Evolutionary conservation across 495 filamentous ascomycete genomes (phyloP).

Genomic region (Aspergillus hancockii): DNA sequence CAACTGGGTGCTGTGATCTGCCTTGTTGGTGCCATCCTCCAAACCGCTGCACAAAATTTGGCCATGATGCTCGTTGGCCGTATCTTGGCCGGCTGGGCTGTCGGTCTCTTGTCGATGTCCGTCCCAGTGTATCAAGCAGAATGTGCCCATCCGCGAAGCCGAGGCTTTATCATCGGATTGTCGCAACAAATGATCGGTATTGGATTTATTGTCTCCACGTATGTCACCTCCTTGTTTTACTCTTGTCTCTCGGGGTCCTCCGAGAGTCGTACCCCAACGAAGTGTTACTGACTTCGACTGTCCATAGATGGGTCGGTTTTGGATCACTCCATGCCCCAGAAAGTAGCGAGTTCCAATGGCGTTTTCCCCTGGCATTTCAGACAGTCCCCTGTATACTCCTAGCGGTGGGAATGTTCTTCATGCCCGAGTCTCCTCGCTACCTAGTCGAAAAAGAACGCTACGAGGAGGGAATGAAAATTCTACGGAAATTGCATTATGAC

Average conservation of each 20-base stretch:
- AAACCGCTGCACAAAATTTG: slow-evolving; percentile 52
- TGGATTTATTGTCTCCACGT: slow-evolving; percentile 53
- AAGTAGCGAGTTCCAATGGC: slow-evolving; percentile 52
- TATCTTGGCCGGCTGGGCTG: slow-evolving; percentile 61
- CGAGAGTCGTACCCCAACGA: no score
- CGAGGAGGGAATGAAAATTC: slow-evolving; percentile 46
- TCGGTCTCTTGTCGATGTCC: slow-evolving; percentile 59
- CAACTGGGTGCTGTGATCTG: slow-evolving; percentile 57
- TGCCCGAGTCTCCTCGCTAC: slow-evolving; percentile 57
- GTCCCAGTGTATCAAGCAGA: slow-evolving; percentile 62
- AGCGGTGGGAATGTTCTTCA: slow-evolving; percentile 49
- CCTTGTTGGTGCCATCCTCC: slow-evolving; percentile 55
- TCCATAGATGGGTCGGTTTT: slow-evolving; percentile 56
- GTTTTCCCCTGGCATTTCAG: slow-evolving; percentile 57
- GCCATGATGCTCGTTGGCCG: slow-evolving; percentile 63
- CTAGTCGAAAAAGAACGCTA: slow-evolving; percentile 51
- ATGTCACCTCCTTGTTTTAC: slow-evolving; percentile 13
- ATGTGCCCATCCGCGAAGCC: slow-evolving; percentile 50
- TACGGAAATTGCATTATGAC: slow-evolving; percentile 52
- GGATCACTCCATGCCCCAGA: slow-evolving; percentile 46
- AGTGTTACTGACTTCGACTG: background rate
- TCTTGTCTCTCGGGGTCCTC: background rate
- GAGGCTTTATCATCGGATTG: slow-evolving; percentile 58
- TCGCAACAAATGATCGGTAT: slow-evolving; percentile 63
- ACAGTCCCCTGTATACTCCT: slow-evolving; percentile 46